phyloP scores from a whole-genome alignment of 2,329 filamentous ascomycete genomes.

The Clathrospora elynae region DNA sequence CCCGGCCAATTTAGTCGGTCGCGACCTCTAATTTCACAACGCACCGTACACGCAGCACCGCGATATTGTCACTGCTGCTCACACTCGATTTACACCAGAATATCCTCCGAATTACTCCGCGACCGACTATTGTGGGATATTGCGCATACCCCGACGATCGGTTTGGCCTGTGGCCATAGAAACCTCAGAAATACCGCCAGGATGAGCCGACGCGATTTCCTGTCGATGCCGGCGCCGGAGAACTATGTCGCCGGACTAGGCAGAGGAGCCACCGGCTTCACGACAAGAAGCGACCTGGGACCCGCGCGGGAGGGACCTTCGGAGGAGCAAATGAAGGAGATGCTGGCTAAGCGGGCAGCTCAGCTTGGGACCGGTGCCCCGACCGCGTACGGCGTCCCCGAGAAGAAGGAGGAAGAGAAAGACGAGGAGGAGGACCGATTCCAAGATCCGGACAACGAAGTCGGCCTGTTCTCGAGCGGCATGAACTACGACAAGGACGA shows the following conservation, averaged over 20 bases:
- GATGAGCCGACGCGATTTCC: slow-evolving; percentile 79
- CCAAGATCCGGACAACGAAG: slow-evolving; percentile 96
- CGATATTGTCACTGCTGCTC: no score
- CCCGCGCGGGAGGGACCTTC: slow-evolving; percentile 93
- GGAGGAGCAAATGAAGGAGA: slow-evolving; percentile 98
- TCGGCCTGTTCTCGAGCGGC: slow-evolving; percentile 91
- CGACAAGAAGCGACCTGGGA: slow-evolving; percentile 93
- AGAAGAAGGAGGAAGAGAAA: slow-evolving; percentile 73
- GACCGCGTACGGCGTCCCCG: slow-evolving; percentile 71
- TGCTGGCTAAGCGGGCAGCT: slow-evolving; percentile 89
- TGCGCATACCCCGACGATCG: slow-evolving; percentile 2
- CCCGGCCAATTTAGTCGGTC: slow-evolving; percentile 17
- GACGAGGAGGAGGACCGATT: slow-evolving; percentile 80
- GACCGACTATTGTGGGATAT: neutral
- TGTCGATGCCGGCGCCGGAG: slow-evolving; percentile 73
- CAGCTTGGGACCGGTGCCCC: slow-evolving; percentile 75
- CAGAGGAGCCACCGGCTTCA: slow-evolving; percentile 97
- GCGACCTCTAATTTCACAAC: slow-evolving; percentile 7
- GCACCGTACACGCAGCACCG: neutral
- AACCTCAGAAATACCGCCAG: slow-evolving; percentile 21
- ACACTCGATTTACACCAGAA: no score
- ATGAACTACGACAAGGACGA: slow-evolving; percentile 92
- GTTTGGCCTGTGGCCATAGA: neutral
- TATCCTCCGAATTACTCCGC: neutral
- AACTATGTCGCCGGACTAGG: slow-evolving; percentile 88